These are phyloP conservation scores for Arachis monticola DNA, from an alignment of 331 rosid genomes.

Conservation along the genomic window DNA sequence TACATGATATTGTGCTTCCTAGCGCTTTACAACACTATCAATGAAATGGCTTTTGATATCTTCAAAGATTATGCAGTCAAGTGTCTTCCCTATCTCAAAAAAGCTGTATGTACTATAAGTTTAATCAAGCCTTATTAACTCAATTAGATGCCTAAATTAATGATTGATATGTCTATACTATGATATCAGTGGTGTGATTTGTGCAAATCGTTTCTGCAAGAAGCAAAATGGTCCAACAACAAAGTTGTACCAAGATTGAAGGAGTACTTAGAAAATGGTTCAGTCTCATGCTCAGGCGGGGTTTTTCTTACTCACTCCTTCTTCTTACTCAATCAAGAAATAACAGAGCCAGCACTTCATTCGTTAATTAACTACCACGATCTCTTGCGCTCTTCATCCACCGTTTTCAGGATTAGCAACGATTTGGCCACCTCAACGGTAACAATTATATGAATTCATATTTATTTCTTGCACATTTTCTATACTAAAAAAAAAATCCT, in stretches of 20 bases:
- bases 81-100: conserved; percentile 47
- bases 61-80: conserved; percentile 39
- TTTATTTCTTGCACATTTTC: no score
- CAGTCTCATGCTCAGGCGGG: conserved; percentile 44
- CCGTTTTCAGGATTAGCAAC: conserved; percentile 36
- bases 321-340: conserved; percentile 29
- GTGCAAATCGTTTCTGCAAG: conserved; percentile 47
- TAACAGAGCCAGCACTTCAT: conserved; percentile 41
- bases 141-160: no score
- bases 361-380: conserved; percentile 24
- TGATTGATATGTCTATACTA: background rate
- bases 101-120: conserved; percentile 31
- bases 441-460: background rate
- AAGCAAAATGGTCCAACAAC: conserved; percentile 42
- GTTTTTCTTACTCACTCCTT: conserved; percentile 41
- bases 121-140: no score
- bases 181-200: conserved; percentile 46
- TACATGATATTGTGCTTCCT: conserved; percentile 53
- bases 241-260: conserved; percentile 41
- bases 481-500: no score
- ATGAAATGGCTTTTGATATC: conserved; percentile 42
- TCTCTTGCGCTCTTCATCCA: conserved; percentile 19
- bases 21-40: conserved; percentile 54
- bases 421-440: conserved; percentile 34
- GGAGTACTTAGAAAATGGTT: conserved; percentile 49